Evolutionary conservation across 768 basidiomycete species (phyloP).

Genomic region (Lactarius hatsudake): DNA sequence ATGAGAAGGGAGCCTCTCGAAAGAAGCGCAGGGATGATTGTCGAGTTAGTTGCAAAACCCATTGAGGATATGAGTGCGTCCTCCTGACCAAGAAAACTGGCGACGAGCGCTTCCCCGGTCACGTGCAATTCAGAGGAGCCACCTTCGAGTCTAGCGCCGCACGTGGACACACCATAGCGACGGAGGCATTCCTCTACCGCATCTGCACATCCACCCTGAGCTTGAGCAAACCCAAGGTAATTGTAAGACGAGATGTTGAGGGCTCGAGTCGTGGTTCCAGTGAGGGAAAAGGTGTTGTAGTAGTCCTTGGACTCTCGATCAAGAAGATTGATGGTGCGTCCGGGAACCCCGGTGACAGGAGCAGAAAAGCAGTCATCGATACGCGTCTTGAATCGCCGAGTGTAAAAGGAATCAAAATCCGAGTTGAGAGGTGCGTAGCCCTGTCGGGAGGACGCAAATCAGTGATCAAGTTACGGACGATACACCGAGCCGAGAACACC

Average conservation of each 20-base stretch:
- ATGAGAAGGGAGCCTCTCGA: slow-evolving; percentile 91
- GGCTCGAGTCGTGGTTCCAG: slow-evolving; percentile 79
- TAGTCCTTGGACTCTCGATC: slow-evolving; percentile 83
- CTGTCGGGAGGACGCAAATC: slow-evolving; percentile 40
- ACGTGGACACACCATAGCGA: slow-evolving; percentile 76
- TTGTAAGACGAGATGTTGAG: slow-evolving; percentile 99
- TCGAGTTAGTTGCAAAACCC: slow-evolving; percentile 97
- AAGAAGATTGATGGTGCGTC: slow-evolving; percentile 82
- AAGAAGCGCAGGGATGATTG: slow-evolving; percentile 87
- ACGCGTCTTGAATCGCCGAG: slow-evolving; percentile 88
- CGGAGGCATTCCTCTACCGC: slow-evolving; percentile 82
- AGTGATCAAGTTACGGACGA: slow-evolving; percentile 19
- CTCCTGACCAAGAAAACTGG: slow-evolving; percentile 86
- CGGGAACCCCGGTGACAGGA: slow-evolving; percentile 92
- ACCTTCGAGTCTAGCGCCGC: slow-evolving; percentile 76
- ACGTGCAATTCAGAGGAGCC: slow-evolving; percentile 86
- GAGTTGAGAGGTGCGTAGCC: slow-evolving; percentile 96
- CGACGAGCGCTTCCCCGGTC: slow-evolving; percentile 80
- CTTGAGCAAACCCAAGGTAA: slow-evolving; percentile 97
- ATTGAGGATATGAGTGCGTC: slow-evolving; percentile 89
- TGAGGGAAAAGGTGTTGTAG: slow-evolving; percentile 72
- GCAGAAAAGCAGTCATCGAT: slow-evolving; percentile 95
- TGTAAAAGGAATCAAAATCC: slow-evolving; percentile 99
- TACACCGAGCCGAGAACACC: slow-evolving; percentile 1
- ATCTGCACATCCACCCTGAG: slow-evolving; percentile 89